Conservation (phyloP, 2,329 filamentous ascomycete species). For the Metarhizium brunneum region DNA sequence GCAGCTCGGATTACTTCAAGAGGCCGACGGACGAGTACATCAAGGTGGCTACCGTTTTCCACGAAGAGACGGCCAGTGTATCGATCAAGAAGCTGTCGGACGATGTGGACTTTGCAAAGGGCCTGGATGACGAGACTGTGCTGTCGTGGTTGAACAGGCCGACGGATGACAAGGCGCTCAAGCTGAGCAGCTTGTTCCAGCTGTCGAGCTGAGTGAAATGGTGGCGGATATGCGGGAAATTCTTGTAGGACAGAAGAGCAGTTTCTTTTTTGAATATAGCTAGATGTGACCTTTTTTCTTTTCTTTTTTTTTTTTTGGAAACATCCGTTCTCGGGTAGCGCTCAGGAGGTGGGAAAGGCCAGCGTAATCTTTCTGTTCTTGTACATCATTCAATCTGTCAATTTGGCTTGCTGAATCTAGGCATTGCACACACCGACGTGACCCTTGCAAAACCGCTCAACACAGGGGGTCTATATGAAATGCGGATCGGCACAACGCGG, state of each 20-base stretch:
- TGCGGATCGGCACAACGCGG: background rate
- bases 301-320: background rate
- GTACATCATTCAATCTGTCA: background rate
- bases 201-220: background rate
- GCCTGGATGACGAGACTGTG: slow-evolving; percentile 29
- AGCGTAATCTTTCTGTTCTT: background rate
- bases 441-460: no score
- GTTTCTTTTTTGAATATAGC: background rate
- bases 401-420: background rate
- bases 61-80: slow-evolving; percentile 38
- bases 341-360: no score
- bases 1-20: slow-evolving; percentile 62
- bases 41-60: slow-evolving; percentile 57
- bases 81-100: slow-evolving; percentile 44
- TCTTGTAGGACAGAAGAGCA: background rate
- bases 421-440: background rate
- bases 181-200: slow-evolving; percentile 17
- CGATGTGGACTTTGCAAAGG: slow-evolving; percentile 25
- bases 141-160: slow-evolving; percentile 21
- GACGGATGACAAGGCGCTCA: background rate
- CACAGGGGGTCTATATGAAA: background rate
- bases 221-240: background rate
- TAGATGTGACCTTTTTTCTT: background rate
- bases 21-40: slow-evolving; percentile 51
- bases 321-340: background rate